These are phyloP conservation scores for Selaginella tamariscina DNA, from an alignment of 75 land plant genomes.

Conservation along the genomic window DNA sequence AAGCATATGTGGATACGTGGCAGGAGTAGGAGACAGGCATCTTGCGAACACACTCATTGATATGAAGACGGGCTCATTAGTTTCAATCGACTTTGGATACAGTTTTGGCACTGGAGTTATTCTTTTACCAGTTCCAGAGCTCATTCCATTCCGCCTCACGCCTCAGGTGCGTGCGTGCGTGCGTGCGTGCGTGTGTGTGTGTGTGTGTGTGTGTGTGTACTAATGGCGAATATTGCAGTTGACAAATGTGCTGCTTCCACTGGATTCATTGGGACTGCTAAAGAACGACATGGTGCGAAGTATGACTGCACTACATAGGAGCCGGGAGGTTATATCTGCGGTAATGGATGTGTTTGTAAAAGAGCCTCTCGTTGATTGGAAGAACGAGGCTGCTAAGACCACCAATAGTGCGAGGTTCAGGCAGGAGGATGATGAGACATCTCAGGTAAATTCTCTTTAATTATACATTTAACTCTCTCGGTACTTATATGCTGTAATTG, in stretches of 20 bases:
- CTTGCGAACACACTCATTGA: constrained; percentile 36
- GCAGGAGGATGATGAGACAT: constrained; percentile 6
- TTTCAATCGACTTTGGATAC: constrained; percentile 47
- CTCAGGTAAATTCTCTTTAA: too few relatives aligned
- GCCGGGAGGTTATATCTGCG: constrained; percentile 32
- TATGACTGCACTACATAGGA: constrained; percentile 30
- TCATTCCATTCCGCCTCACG: constrained; percentile 39
- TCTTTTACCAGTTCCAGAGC: constrained; percentile 41
- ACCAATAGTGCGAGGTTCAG: constrained; percentile 16
- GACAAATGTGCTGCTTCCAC: constrained; percentile 31
- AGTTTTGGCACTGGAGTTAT: constrained; percentile 47
- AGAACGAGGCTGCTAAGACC: constrained; percentile 35
- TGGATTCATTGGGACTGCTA: constrained; percentile 35
- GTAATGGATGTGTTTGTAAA: constrained; percentile 43
- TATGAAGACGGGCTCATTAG: constrained; percentile 29
- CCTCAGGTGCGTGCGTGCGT: too few relatives aligned
- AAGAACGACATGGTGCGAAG: constrained; percentile 36
- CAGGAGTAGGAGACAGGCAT: constrained; percentile 45
- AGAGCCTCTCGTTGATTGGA: constrained; percentile 48
- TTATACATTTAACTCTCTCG: too few relatives aligned
- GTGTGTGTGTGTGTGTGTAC: too few relatives aligned
- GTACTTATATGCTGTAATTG: too few relatives aligned
- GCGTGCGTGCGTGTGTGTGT: too few relatives aligned
- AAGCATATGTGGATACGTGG: constrained; percentile 42
- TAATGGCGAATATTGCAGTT: too few relatives aligned